Evolutionary conservation across 257 asterid genomes (phyloP), one percentile per base, ranked within the genome.

Genomic region (Nemophila menziesii): DNA sequence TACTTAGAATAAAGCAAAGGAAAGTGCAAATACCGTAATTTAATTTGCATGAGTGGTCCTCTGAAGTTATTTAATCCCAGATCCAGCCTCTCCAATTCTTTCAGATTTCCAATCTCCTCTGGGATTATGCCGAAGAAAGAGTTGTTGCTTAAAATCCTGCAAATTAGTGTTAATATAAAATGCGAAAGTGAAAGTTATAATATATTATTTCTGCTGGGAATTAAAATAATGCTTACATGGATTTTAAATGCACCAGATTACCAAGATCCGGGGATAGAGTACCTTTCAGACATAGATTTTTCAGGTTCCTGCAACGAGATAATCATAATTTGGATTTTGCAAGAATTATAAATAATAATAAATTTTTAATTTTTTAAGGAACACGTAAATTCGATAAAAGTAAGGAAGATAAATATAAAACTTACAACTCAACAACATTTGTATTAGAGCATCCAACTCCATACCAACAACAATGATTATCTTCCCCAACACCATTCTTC

Each of bases 41-140:
- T 36, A 21, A 60, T 54, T 51, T 41, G 54, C 19, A 44, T 48
- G 56, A 84, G 60, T 41, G 66, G 75, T 58, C 83, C 92, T n/a
- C 73, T 78, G 56, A 89, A 74, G 77, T 84, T 75, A 55, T 89
- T 89, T 52, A 45, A 65, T 44, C 95, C 83, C 58, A 89, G 58
- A 67, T 89, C 95, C 57, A 89, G 61, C 59, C 78, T 72, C 61
- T 89, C 80, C 60, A 89, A 51, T 36, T 66, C 74, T 47, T 70
- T 76, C 39, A 89, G 62, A 52, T 60, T 59, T 33, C 61, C 57
- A 43, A 89, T 68, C 56, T 74, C 82, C 15, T 64, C 67, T 10
- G 97, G 97, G 41, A 89, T 61, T 61, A 47, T 48, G 36, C 95
- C 97, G 12, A 67, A 71, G 63, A 89, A 89, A 8, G 92, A 84